Percentiles rank a stretch among this genome's conserved stretches.
These are phyloP conservation scores for Trichosporon coremiiforme DNA, from an alignment of 1,284 basidiomycete species.

Conservation along the genomic window DNA sequence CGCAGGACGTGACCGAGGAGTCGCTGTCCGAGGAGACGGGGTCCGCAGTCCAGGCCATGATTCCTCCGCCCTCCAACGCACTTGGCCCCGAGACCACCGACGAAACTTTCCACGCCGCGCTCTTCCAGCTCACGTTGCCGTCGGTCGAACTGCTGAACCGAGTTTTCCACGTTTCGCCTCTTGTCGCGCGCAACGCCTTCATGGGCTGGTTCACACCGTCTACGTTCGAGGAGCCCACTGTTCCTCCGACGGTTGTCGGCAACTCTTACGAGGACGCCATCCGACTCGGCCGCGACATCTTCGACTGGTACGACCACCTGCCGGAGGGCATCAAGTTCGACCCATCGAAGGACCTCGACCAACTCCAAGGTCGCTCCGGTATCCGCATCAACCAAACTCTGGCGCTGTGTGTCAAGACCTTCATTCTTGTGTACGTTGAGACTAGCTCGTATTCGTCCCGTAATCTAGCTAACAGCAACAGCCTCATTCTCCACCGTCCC, in stretches of 20 bases:
- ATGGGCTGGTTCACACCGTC: slow-evolving; percentile 51
- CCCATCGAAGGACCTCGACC: slow-evolving; percentile 39
- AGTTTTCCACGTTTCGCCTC: slow-evolving; percentile 48
- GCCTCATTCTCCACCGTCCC: slow-evolving; percentile 54
- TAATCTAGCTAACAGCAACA: slow-evolving; percentile 25
- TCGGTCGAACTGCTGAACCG: slow-evolving; percentile 53
- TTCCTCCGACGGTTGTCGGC: slow-evolving; percentile 23
- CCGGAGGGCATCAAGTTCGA: slow-evolving; percentile 52
- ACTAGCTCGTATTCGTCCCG: neutral
- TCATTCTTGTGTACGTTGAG: slow-evolving; percentile 50
- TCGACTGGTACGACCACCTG: slow-evolving; percentile 51
- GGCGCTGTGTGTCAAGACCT: slow-evolving; percentile 52
- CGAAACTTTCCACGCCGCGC: slow-evolving; percentile 53
- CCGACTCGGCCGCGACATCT: slow-evolving; percentile 51
- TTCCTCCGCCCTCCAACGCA: slow-evolving; percentile 39
- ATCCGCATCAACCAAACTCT: slow-evolving; percentile 50
- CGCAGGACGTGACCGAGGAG: slow-evolving; percentile 52
- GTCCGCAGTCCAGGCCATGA: slow-evolving; percentile 35
- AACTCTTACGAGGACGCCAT: slow-evolving; percentile 54
- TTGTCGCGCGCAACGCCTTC: slow-evolving; percentile 43
- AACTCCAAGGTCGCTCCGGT: slow-evolving; percentile 31
- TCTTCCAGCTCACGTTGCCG: slow-evolving; percentile 54
- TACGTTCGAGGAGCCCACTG: slow-evolving; percentile 23
- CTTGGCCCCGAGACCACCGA: slow-evolving; percentile 45
- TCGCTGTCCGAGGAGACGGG: slow-evolving; percentile 48